Base-by-base conservation (phyloP, 31 red algal genomes). In the Odonthalia washingtoniensis region DNA sequence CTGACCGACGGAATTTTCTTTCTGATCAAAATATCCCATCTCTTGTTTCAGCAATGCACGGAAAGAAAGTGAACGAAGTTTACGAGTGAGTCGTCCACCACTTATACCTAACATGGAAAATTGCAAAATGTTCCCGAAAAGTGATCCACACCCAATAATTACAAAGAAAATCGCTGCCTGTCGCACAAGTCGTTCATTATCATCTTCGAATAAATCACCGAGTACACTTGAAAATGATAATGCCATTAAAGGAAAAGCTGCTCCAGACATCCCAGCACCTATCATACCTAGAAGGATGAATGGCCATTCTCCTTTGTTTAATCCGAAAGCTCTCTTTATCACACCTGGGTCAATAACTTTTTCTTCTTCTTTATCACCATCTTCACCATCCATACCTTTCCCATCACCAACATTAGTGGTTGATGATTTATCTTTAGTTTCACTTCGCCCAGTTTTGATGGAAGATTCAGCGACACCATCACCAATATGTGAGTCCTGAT, bases 11-110 rank as follows among this genome's bases (percentile, higher is more conserved):
- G 75, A 81, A 70, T 97, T 85, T 62, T 92, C 67, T 35, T 82
- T 89, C 72, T 77, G 46, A 78, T 97, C 95, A 65, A 97, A 97
- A 36, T 93, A 97, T 14, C 77, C 95, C 69, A 92, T 83, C 21
- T 93, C 90, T 72, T 97, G 95, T 38, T 81, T 89, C 64, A 97
- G 33, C 27, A 97, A 2, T 5, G 81, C 73, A 32, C 74, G 74
- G 65, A 93, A 97, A 9, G 66, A 41, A 27, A 18, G 24, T 44
- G 34, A 49, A 14, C 95, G 72, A 2, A 97, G 45, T 43, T 78
- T 80, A 53, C 38, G 26, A 2, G 95, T 93, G 74, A 97, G 81
- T 37, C 81, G 90, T 66, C 93, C 95, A 16, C 95, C 95, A 65
- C 86, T 86, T 26, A 87, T 75, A 28, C 90, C 90, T 33, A 97